Percentiles rank a stretch among this genome's conserved stretches.
These are phyloP conservation scores for Calonectria naviculata DNA, from an alignment of 2,329 filamentous ascomycete genomes.

Conservation along the genomic window DNA sequence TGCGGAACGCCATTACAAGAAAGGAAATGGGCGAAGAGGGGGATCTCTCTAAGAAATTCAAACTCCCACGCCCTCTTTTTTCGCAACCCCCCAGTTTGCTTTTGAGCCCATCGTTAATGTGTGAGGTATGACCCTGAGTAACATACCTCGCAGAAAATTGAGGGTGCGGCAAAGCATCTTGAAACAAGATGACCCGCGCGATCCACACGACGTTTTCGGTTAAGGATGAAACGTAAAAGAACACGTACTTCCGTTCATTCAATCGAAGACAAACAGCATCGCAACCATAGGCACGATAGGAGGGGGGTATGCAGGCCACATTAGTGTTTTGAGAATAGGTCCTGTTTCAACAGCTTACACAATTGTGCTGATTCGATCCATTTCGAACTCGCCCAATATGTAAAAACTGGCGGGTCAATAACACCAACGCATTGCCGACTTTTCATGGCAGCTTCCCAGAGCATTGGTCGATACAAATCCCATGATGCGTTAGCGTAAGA, in stretches of 20 bases:
- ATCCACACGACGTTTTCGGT: not conserved
- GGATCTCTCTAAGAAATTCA: not conserved
- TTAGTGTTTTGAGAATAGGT: not conserved
- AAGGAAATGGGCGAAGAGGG: not conserved
- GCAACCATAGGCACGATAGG: not conserved
- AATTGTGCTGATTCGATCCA: not conserved
- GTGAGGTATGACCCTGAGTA: not conserved
- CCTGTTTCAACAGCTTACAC: no score
- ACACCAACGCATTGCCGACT: no score
- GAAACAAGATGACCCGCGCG: not conserved
- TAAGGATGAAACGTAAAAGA: slow-evolving; percentile 9
- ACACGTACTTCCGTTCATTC: not conserved
- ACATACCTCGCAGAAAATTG: not conserved
- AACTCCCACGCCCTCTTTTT: not conserved
- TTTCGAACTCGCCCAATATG: not conserved
- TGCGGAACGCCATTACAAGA: not conserved
- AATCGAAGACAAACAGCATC: not conserved
- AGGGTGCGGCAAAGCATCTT: not conserved
- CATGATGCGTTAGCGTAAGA: not conserved
- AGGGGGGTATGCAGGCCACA: not conserved
- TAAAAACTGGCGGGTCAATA: not conserved
- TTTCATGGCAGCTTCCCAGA: not conserved
- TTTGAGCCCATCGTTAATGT: not conserved
- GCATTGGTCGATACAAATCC: not conserved
- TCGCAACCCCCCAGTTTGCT: not conserved